Base-by-base conservation (phyloP, 1,284 basidiomycete species). In the Ceratobasidium sp. region DNA sequence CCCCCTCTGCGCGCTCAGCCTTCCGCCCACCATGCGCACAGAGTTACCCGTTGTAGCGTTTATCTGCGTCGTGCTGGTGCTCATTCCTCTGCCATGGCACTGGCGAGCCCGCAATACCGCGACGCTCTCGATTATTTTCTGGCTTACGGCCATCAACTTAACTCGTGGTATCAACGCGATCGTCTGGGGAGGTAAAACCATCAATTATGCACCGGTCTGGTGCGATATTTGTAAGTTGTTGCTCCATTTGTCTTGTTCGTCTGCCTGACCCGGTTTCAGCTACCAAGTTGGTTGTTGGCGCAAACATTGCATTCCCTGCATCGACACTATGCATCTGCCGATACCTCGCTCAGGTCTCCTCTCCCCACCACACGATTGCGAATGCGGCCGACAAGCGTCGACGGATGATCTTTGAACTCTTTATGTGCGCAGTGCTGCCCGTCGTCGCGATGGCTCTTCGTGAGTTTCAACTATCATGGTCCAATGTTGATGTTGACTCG, bases 381-480 rank as follows among this genome's bases (percentile, higher is more conserved):
- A 42, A 75, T 1, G 77, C 78, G 0, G 36, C 33, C 2, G 71
- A 71, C 47, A 75, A 79, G 74, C 73, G 78, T 44, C 74, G 78
- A 16, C 74, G 81, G 52, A 76, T 76, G 25, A 71, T 83, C 30
- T 75, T 85, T 57, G 86, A 89, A 64, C 72, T 81, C 62, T 58
- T 78, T 19, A 76, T 86, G 71, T 87, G 84, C 72, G 79, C 86
- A 73, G 76, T 81, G 2, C 59, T 85, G 27, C 87, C 88, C 21
- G 53, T 85, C 46, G 36, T 85, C 33, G 84, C 84, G 73, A 84
- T 85, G 80, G 76, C 78, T 23, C 74, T 87, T 36, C 87, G 88
- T 89, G 74, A 71, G 86, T 82, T 30, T 44, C 53, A 23, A 27
- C 14, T 14, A 6, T 19, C 30, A 27, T 42, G 2, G 27, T 19